Conservation (phyloP, 352 stramenopile genomes). For the Phytophthora sp. region DNA sequence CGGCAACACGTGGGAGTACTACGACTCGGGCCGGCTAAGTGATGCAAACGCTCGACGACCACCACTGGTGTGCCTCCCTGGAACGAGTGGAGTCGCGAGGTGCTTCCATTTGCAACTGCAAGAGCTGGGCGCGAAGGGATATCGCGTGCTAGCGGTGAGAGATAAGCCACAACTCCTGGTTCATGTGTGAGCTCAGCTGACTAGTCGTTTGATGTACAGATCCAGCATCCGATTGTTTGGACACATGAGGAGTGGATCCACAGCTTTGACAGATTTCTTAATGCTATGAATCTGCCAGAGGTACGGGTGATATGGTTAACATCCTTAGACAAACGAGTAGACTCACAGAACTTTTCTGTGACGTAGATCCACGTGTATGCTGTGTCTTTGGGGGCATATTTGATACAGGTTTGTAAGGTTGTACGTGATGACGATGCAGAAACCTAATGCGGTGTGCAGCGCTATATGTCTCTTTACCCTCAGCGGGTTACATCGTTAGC, state of each 20-base stretch:
- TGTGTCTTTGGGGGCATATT: constrained; percentile 69
- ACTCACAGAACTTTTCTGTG: not conserved
- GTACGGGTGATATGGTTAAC: constrained; percentile 4
- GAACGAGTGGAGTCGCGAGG: constrained; percentile 52
- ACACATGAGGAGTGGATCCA: constrained; percentile 85
- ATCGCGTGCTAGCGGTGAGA: constrained; percentile 65
- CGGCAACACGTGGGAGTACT: constrained; percentile 81
- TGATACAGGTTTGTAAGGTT: constrained; percentile 56
- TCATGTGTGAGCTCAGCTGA: too few species aligned
- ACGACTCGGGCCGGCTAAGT: constrained; percentile 60
- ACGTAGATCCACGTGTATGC: constrained; percentile 70
- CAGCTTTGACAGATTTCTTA: constrained; percentile 81
- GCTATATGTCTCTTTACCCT: constrained; percentile 65
- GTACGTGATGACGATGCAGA: not conserved
- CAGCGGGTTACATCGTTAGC: constrained; percentile 62
- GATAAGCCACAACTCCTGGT: too few species aligned
- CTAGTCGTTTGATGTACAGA: constrained; percentile 24
- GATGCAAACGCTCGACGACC: constrained; percentile 23
- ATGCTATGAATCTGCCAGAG: constrained; percentile 58
- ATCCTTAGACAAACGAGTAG: not conserved
- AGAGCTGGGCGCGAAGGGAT: constrained; percentile 60
- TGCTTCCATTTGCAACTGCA: constrained; percentile 69
- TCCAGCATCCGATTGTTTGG: constrained; percentile 80
- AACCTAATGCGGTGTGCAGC: constrained; percentile 24
- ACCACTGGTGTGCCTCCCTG: constrained; percentile 71